phyloP scores from a whole-genome alignment of 257 asterid species.

The Scutellaria barbata region DNA sequence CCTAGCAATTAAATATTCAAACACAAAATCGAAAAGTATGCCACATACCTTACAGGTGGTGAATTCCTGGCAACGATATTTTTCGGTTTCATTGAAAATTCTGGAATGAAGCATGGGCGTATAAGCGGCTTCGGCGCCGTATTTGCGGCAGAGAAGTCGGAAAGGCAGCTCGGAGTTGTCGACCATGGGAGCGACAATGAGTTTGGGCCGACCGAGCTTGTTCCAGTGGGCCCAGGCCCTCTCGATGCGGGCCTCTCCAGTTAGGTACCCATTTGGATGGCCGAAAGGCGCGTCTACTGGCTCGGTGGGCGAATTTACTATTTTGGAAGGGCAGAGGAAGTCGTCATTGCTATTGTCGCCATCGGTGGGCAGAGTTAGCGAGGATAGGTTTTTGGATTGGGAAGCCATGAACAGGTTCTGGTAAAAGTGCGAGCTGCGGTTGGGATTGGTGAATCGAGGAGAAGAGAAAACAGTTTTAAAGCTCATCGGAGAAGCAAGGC shows the following conservation, averaged over 20 bases:
- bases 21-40: neutral
- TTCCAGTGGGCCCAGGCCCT: slow-evolving; percentile 96
- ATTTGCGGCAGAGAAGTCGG: slow-evolving; percentile 90
- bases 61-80: slow-evolving; percentile 81
- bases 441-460: slow-evolving; percentile 29
- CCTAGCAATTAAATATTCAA: slow-evolving; percentile 4
- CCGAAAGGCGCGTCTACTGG: slow-evolving; percentile 31
- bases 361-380: slow-evolving; percentile 36
- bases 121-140: slow-evolving; percentile 95
- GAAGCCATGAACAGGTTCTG: slow-evolving; percentile 56
- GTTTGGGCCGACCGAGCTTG: slow-evolving; percentile 73
- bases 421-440: slow-evolving; percentile 6
- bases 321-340: slow-evolving; percentile 48
- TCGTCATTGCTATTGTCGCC: slow-evolving; percentile 48
- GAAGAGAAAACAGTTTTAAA: slow-evolving; percentile 32
- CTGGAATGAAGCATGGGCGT: slow-evolving; percentile 98
- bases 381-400: slow-evolving; percentile 41
- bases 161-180: slow-evolving; percentile 98
- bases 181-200: slow-evolving; percentile 92
- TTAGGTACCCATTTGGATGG: slow-evolving; percentile 66
- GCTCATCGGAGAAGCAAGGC: slow-evolving; percentile 47
- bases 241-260: slow-evolving; percentile 73
- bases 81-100: slow-evolving; percentile 73
- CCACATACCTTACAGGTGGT: slow-evolving; percentile 76
- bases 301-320: slow-evolving; percentile 28